Evolutionary conservation across 2,329 filamentous ascomycete genomes (phyloP), one percentile per base, ranked within the genome.

Genomic region (Calonectria ilicicola): DNA sequence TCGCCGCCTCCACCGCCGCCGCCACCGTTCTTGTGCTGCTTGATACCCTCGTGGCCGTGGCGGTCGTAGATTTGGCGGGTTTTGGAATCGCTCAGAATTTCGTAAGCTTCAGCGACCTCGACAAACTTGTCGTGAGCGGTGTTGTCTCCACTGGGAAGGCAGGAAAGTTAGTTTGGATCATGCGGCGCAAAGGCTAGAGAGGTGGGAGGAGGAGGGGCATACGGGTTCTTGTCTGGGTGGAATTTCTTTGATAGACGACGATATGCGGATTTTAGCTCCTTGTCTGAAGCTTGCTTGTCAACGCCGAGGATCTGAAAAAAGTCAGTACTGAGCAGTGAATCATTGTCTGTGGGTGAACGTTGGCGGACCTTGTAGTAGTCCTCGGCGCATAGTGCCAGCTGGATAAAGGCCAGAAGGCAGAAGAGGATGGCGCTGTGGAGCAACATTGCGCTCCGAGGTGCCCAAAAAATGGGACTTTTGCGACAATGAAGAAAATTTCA

Each of bases 161-260:
- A 21, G 67, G 15, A 60, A 44, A 60, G 44, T 10, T 46, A 46
- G 40, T 58, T 42, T 62, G 47, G 3, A 49, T 12, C 23, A 40
- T 14, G 4, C 15, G 51, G 15, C 60, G 56, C 69, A 38, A 26
- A 58, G 29, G 29, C 5, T 12, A 27, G 14, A 26, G 9, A 40
- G 53, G 32, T 40, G 29, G 29, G 29, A 32, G 29, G 29, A 19
- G 64, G 74, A 70, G 69, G 65, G 53, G 86, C 93, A 80, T 90
- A 97, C 93, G 96, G 95, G 80, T 98, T 98, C 90, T 99, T 99
- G 85, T 99, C 97, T 4, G 97, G 97, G 82, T 99, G 97, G 84
- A 91, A 98, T 83, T 97, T 98, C 85, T 98, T 98, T 87, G 94
- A 97, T 14, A 99, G 89, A 72, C 92, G 93, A 72, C 96, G 92